phyloP scores from a whole-genome alignment of 805 yeast genomes.

The Hanseniaspora mollemarum region DNA sequence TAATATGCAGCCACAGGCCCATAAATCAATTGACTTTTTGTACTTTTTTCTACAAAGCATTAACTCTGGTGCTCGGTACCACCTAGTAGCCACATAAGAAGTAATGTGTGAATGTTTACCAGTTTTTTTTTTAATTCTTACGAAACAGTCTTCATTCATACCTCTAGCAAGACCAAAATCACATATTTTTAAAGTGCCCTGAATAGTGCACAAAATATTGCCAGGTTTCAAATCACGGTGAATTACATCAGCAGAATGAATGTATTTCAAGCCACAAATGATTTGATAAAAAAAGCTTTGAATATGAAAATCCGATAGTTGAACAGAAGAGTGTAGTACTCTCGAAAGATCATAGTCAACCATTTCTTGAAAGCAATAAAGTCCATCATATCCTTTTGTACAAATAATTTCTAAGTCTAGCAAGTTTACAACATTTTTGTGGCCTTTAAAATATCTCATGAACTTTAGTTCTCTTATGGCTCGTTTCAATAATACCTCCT shows the following conservation, averaged over 20 bases:
- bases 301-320: constrained; percentile 74
- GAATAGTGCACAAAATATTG: constrained; percentile 62
- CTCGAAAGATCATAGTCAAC: constrained; percentile 70
- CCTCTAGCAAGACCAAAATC: constrained; percentile 92
- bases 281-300: constrained; percentile 69
- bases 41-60: constrained; percentile 50
- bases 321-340: constrained; percentile 67
- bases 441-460: constrained; percentile 76
- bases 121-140: constrained; percentile 19
- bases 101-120: constrained; percentile 44
- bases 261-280: constrained; percentile 73
- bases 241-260: constrained; percentile 84
- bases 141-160: constrained; percentile 28
- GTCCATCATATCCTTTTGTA: constrained; percentile 63
- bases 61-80: constrained; percentile 93
- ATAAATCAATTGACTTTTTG: constrained; percentile 66
- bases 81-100: constrained; percentile 83
- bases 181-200: constrained; percentile 73
- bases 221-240: constrained; percentile 92
- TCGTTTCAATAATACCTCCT: constrained; percentile 57
- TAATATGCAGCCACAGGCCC: constrained; percentile 89
- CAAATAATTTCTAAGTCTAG: constrained; percentile 63
- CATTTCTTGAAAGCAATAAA: constrained; percentile 79
- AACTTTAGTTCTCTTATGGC: constrained; percentile 75
- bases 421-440: constrained; percentile 64